Evolutionary conservation across 2,329 filamentous ascomycete species (phyloP), one percentile per base, ranked within the genome.

Genomic region (Aspergillus neoniger): DNA sequence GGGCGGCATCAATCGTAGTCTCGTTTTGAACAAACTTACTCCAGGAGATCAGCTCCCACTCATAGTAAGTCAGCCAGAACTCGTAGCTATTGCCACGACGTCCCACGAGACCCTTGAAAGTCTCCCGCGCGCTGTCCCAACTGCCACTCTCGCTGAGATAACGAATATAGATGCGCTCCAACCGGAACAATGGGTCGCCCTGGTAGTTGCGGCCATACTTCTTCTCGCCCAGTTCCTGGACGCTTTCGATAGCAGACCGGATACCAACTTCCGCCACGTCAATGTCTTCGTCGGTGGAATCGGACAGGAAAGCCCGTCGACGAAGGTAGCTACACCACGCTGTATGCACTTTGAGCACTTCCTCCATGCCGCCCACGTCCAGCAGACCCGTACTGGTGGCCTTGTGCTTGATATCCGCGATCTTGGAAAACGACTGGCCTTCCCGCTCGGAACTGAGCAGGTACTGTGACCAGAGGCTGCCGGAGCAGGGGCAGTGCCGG

Each of bases 321-420:
- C 94, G 92, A 19, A 99, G 83, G 68, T 94, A 98, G 53, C 92
- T 92, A 72, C 94, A 97, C 95, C 95, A 99, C 0, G 93, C 90
- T 56, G 91, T 88, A 71, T 97, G 92, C 71, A 98, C 91, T 69
- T 96, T 92, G 61, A 98, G 85, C 32, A 97, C 87, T 66, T 93
- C 91, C 53, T 92, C 87, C 83, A 97, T 89, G 23, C 92, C 93
- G 63, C 92, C 88, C 64, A 90, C 88, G 73, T 96, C 92, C 5
- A 98, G 82, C 44, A 96, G 83, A 8, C 92, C 89, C 23, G 91
- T 92, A 70, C 89, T 91, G 0, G 93, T 98, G 6, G 95, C 95
- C 47, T 88, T 88, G 75, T 97, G 92, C 77, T 99, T 99, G 74
- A 97, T 92, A 43, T 88, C 84, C 69, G 96, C 91, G 55, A 98